A percentile compares a stretch with the other conserved stretches of the same genome.
Evolutionary conservation across 2,329 filamentous ascomycete genomes (phyloP).

Genomic region (Hymenoscyphus albidus): DNA sequence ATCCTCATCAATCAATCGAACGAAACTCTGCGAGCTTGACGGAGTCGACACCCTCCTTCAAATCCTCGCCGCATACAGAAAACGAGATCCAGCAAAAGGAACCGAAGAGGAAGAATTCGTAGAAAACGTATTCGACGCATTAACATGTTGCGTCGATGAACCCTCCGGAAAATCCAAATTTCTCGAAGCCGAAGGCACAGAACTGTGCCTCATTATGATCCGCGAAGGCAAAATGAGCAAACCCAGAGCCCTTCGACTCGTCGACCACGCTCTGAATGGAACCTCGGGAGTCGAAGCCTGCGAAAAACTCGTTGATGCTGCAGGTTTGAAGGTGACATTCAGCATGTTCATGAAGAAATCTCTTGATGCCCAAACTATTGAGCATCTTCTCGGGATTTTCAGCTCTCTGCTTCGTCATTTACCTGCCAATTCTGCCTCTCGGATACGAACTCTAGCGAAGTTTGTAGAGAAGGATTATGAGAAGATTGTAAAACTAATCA

Average conservation of each 20-base stretch:
- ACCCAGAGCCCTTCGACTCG: slow-evolving; percentile 68
- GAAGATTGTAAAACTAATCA: slow-evolving; percentile 71
- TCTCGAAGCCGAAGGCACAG: slow-evolving; percentile 84
- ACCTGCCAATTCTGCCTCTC: slow-evolving; percentile 69
- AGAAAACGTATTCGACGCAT: slow-evolving; percentile 84
- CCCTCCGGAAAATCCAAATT: slow-evolving; percentile 73
- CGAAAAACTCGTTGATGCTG: slow-evolving; percentile 72
- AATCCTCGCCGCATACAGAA: slow-evolving; percentile 78
- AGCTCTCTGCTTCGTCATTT: slow-evolving; percentile 75
- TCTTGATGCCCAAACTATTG: slow-evolving; percentile 61
- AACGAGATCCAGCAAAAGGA: slow-evolving; percentile 78
- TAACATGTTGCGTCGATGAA: slow-evolving; percentile 78
- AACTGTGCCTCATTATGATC: slow-evolving; percentile 88
- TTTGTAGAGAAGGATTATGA: slow-evolving; percentile 94
- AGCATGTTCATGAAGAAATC: slow-evolving; percentile 79
- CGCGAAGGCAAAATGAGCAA: slow-evolving; percentile 84
- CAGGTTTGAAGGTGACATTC: slow-evolving; percentile 80
- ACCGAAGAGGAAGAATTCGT: slow-evolving; percentile 92
- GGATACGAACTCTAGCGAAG: slow-evolving; percentile 85
- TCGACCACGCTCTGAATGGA: slow-evolving; percentile 76
- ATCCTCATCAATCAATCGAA: slow-evolving; percentile 62
- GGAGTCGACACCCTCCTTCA: slow-evolving; percentile 78
- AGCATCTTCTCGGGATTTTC: slow-evolving; percentile 83
- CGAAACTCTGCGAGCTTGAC: slow-evolving; percentile 59
- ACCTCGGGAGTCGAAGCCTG: slow-evolving; percentile 59